Conservation (phyloP, 2,329 filamentous ascomycete genomes). For the Fusarium siculi region DNA sequence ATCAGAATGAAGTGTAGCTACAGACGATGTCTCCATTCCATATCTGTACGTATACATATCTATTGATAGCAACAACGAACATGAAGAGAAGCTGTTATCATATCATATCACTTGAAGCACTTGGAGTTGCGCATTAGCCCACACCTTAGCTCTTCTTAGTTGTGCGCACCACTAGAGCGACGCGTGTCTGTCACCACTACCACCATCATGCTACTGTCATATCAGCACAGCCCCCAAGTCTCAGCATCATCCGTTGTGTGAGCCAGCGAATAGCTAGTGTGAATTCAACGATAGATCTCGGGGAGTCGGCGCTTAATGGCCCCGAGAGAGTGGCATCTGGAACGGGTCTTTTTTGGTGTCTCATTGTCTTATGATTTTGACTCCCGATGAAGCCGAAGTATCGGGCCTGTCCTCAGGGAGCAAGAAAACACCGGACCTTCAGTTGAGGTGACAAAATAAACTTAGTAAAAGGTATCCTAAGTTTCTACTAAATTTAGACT, state of each 20-base stretch:
- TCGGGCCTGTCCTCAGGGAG: background rate
- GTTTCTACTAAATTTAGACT: too few relatives aligned
- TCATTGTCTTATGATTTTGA: background rate
- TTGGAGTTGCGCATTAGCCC: background rate
- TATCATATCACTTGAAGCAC: background rate
- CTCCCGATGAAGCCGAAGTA: conserved; percentile 20
- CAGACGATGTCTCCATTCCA: background rate
- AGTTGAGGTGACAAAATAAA: too few relatives aligned
- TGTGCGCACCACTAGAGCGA: background rate
- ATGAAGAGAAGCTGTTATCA: conserved; percentile 4
- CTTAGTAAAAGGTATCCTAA: too few relatives aligned
- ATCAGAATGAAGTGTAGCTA: conserved; percentile 16
- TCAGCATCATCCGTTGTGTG: background rate
- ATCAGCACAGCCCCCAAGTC: conserved; percentile 9
- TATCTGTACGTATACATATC: conserved; percentile 12
- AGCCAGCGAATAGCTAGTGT: background rate
- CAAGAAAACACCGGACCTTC: too few relatives aligned
- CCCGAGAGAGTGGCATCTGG: background rate
- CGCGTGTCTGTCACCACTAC: conserved; percentile 1
- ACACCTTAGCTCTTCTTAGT: background rate
- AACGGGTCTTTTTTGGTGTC: background rate
- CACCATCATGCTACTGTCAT: background rate
- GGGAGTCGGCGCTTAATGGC: background rate
- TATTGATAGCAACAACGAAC: conserved; percentile 7
- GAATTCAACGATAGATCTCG: background rate